Conservation (phyloP, 768 basidiomycete genomes). For the Obba rivulosa region DNA sequence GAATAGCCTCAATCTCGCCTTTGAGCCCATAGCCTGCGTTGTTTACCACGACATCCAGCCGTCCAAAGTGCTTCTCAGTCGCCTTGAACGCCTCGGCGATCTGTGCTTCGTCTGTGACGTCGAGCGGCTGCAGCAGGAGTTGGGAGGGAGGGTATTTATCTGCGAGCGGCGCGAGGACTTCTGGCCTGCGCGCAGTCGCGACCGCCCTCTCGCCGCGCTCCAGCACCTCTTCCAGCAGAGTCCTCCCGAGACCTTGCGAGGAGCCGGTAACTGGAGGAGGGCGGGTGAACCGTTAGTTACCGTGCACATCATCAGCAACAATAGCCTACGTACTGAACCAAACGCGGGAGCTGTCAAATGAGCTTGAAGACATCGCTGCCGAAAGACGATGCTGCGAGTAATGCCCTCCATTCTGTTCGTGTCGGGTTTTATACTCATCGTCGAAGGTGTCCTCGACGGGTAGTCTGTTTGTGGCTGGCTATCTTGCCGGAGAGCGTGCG, state of each 20-base stretch:
- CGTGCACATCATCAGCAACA: neutral
- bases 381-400: too few species aligned
- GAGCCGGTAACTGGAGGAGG: constrained; percentile 27
- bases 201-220: constrained; percentile 25
- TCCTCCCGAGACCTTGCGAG: constrained; percentile 28
- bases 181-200: constrained; percentile 27
- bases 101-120: constrained; percentile 24
- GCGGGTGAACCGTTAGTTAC: neutral
- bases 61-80: constrained; percentile 18
- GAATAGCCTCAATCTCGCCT: constrained; percentile 32
- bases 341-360: neutral
- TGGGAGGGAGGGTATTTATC: constrained; percentile 16
- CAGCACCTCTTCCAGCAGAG: constrained; percentile 27
- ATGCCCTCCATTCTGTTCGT: too few species aligned
- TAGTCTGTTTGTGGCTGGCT: too few species aligned
- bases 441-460: too few species aligned
- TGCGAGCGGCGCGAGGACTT: constrained; percentile 16
- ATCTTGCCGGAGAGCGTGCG: too few species aligned
- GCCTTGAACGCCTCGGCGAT: constrained; percentile 11
- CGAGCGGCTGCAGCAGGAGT: constrained; percentile 27
- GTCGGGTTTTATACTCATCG: too few species aligned
- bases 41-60: constrained; percentile 28
- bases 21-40: constrained; percentile 18
- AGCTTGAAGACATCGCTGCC: too few species aligned
- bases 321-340: neutral